Conservation (phyloP, 2,329 filamentous ascomycete genomes). For the Fusarium duplospermum region DNA sequence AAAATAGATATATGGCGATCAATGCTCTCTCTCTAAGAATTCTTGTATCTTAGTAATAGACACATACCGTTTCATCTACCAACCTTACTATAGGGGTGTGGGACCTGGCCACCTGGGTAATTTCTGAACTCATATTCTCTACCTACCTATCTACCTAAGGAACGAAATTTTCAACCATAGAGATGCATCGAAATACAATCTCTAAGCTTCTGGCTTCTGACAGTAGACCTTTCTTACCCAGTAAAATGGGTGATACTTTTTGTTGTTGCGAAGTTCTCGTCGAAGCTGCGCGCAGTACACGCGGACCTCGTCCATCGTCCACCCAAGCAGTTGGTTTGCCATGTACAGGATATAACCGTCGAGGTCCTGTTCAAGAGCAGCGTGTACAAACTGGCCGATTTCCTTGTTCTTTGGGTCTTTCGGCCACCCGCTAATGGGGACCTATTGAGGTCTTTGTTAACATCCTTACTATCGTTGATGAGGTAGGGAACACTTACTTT, state of each 20-base stretch:
- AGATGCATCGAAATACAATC: neutral
- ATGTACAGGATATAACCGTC: conserved; percentile 26
- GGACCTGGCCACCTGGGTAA: neutral
- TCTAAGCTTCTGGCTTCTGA: neutral
- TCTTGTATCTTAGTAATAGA: neutral
- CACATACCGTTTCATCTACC: neutral
- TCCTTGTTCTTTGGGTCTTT: conserved; percentile 12
- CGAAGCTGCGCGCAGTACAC: conserved; percentile 22
- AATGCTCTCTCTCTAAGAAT: neutral
- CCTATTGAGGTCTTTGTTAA: neutral
- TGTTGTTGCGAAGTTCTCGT: conserved; percentile 19
- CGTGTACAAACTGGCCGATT: conserved; percentile 17
- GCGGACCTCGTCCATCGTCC: conserved; percentile 16
- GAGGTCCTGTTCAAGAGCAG: conserved; percentile 23
- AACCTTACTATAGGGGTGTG: neutral
- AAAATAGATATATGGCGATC: neutral
- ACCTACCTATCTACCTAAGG: neutral
- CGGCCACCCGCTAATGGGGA: conserved; percentile 17
- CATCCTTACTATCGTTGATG: neutral
- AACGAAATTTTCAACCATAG: neutral
- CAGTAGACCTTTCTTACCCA: neutral
- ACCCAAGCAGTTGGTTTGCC: conserved; percentile 16
- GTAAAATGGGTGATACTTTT: conserved; percentile 5
- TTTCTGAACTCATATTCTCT: neutral
- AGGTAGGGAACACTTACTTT: neutral